phyloP scores from a whole-genome alignment of 805 yeast genomes.

The Wickerhamomyces bisporus region DNA sequence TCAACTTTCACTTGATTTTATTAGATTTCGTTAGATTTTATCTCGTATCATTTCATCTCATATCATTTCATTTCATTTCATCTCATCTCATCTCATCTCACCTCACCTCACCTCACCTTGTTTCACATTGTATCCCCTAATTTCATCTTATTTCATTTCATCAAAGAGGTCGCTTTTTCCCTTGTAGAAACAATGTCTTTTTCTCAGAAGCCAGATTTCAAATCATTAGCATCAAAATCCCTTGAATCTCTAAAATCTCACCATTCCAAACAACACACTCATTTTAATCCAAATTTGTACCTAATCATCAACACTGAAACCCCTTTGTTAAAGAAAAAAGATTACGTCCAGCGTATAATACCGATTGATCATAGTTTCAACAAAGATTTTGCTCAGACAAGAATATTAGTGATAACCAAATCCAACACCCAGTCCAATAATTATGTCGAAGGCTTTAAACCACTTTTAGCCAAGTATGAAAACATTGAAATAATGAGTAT shows the following conservation, averaged over 20 bases:
- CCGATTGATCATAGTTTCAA: neutral
- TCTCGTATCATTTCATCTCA: no score
- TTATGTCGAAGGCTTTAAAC: conserved; percentile 6
- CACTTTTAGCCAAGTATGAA: conserved; percentile 13
- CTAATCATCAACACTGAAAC: conserved; percentile 44
- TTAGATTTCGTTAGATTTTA: no score
- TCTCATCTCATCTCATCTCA: no score
- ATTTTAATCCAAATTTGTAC: conserved; percentile 6
- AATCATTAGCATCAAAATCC: conserved; percentile 3
- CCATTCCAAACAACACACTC: neutral
- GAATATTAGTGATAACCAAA: neutral
- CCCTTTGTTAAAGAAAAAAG: conserved; percentile 40
- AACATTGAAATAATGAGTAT: conserved; percentile 27
- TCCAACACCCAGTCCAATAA: conserved; percentile 38
- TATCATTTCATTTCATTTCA: no score
- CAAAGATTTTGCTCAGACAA: neutral
- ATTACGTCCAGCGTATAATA: conserved; percentile 51
- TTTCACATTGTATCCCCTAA: no score
- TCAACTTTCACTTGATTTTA: no score
- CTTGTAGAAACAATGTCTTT: neutral
- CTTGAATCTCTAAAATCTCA: conserved; percentile 4
- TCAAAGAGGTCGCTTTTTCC: no score
- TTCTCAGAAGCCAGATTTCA: neutral
- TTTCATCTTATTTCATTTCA: no score
- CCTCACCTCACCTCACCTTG: no score